A percentile compares a stretch with the other conserved stretches of the same genome.
These are phyloP conservation scores for Syzygium jambos DNA, from an alignment of 345 rosid genomes.

Conservation along the genomic window DNA sequence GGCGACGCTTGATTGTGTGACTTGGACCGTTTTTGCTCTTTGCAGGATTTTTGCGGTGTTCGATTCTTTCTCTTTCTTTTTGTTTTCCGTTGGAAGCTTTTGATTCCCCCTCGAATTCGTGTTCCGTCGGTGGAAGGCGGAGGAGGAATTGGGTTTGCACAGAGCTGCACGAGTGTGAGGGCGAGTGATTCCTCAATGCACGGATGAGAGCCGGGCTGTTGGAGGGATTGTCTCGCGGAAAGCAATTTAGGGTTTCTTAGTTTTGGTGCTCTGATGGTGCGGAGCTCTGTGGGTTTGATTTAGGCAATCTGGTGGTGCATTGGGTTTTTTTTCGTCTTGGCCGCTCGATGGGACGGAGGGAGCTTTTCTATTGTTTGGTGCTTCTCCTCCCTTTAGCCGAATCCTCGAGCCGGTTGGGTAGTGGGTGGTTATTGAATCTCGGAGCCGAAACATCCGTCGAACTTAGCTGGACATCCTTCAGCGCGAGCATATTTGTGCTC, in stretches of 20 bases:
- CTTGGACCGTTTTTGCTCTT: neutral
- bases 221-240: neutral
- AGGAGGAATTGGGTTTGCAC: neutral
- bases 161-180: neutral
- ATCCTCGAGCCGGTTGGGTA: slow-evolving; percentile 37
- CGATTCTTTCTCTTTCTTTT: neutral
- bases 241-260: neutral
- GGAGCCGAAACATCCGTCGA: slow-evolving; percentile 29
- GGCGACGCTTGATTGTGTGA: neutral
- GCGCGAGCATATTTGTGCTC: slow-evolving; percentile 76
- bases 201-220: neutral
- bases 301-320: neutral
- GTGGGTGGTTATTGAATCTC: slow-evolving; percentile 32
- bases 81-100: neutral
- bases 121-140: neutral
- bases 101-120: too few species aligned
- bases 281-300: neutral
- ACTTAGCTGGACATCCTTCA: slow-evolving; percentile 76
- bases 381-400: slow-evolving; percentile 50
- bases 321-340: neutral
- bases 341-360: slow-evolving; percentile 55
- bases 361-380: slow-evolving; percentile 34
- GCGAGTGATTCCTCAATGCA: neutral
- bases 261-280: neutral
- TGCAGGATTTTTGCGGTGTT: neutral